Evolutionary conservation across 116 monocot genomes (phyloP).

Genomic region (Cymodocea nodosa): DNA sequence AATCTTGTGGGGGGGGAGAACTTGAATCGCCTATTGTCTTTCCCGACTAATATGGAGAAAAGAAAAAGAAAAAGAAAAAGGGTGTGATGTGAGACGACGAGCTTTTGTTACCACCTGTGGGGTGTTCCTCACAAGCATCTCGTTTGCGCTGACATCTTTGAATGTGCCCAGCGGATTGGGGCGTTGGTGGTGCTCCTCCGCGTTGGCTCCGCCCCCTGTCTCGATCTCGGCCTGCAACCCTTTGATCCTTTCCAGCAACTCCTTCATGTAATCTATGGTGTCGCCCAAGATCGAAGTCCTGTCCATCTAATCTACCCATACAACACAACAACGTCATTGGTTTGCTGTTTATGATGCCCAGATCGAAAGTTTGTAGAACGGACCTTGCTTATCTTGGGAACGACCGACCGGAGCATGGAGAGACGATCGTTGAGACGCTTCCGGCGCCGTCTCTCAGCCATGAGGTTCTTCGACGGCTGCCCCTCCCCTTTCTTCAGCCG

Average conservation of each 20-base stretch:
- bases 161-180: conserved; percentile 39
- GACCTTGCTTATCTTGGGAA: conserved; percentile 94
- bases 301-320: conserved; percentile 54
- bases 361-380: not conserved
- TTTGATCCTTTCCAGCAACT: conserved; percentile 87
- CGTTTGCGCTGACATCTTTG: conserved; percentile 50
- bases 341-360: not conserved
- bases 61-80: not conserved
- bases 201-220: conserved; percentile 5
- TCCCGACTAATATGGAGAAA: no score
- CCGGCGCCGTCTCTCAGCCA: conserved; percentile 81
- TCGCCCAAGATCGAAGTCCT: conserved; percentile 92
- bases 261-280: conserved; percentile 99
- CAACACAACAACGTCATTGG: not conserved
- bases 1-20: no score
- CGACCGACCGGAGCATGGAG: conserved; percentile 85
- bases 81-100: not conserved
- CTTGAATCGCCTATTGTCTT: no score
- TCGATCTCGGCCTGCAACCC: conserved; percentile 61
- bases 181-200: conserved; percentile 3
- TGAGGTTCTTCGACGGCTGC: conserved; percentile 83
- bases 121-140: conserved; percentile 61
- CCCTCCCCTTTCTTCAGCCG: conserved; percentile 49
- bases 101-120: conserved; percentile 41
- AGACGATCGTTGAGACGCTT: conserved; percentile 87